Base-by-base conservation (phyloP, 176 grass and related monocot species). In the Tillandsia fasciculata region DNA sequence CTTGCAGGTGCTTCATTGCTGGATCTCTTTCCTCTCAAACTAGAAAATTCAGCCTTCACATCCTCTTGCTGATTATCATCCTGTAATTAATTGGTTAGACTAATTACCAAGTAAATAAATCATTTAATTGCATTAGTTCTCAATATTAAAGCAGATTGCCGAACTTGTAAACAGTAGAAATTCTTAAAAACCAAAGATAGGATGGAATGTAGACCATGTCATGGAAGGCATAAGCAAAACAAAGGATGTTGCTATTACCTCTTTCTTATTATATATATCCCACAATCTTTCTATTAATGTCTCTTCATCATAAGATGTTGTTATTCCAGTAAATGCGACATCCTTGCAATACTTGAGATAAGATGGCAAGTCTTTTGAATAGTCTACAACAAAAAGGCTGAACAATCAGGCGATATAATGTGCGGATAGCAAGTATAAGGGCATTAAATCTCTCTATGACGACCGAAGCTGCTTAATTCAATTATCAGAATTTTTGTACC, bases 331-430 rank as follows among this genome's bases (percentile, higher is more conserved):
- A 83, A 91, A 91, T 78, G 91, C 22, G 72, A 87, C 67, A 65
- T 96, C 88, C 57, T 83, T 79, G 78, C 78, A 96, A 64, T 96
- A 96, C 22, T 78, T 96, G 71, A 96, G 70, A 87, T 89, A 96
- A 22, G 88, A 87, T 24, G 26, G 74, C 58, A 91, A 67, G 26
- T 91, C 92, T 67, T 70, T 84, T 11, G 83, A 86, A 80, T 91
- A 89, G 42, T 91, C 92, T 96, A 73, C 68, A 70, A 24, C 15
- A 59, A 9, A 42, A 15, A 59, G 54, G 48, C 29, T 15, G 10
- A 47, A 67, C 9, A 67, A 47, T 33, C 33, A 47, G 18, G 58
- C 11, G n/a, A 63, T 63, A 15, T 26, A 63, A 42, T 42, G 33
- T 42, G 33, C 3, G 33, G 33, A 42, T 42, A 42, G 33, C 33